phyloP scores from a whole-genome alignment of 2,329 filamentous ascomycete species.

The Microthyrium microscopicum region DNA sequence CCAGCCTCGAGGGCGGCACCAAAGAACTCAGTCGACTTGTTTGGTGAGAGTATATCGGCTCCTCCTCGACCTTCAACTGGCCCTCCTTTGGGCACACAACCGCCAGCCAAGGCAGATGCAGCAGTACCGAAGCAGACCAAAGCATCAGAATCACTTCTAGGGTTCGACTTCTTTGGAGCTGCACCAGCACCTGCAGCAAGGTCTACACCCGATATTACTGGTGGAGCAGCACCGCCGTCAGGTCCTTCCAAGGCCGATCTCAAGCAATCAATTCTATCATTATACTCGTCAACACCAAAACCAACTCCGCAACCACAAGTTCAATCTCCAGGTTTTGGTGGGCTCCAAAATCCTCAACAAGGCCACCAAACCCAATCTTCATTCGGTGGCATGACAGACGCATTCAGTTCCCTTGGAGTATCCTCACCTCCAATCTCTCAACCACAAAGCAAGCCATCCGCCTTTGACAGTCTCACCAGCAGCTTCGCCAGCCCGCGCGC shows the following conservation, averaged over 20 bases:
- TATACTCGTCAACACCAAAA: constrained; percentile 79
- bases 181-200: constrained; percentile 52
- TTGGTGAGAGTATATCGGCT: constrained; percentile 53
- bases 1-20: constrained; percentile 10
- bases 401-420: constrained; percentile 58
- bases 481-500: constrained; percentile 19
- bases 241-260: constrained; percentile 85
- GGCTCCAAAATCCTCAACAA: constrained; percentile 28
- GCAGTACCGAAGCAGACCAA: constrained; percentile 45
- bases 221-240: constrained; percentile 38
- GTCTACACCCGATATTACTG: constrained; percentile 53
- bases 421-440: constrained; percentile 28
- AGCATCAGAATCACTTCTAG: constrained; percentile 69
- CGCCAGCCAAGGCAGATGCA: constrained; percentile 49
- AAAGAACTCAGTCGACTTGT: constrained; percentile 51
- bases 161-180: constrained; percentile 73
- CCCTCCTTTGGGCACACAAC: constrained; percentile 44
- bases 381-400: constrained; percentile 59
- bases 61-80: constrained; percentile 55
- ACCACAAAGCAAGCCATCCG: constrained; percentile 35
- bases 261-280: constrained; percentile 90
- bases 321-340: constrained; percentile 28
- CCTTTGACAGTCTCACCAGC: constrained; percentile 46
- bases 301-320: constrained; percentile 32
- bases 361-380: constrained; percentile 21